A percentile compares a stretch with the other conserved stretches of the same genome.
phyloP scores from a whole-genome alignment of 805 yeast species.

The Cyberlindnera samutprakarnensis region DNA sequence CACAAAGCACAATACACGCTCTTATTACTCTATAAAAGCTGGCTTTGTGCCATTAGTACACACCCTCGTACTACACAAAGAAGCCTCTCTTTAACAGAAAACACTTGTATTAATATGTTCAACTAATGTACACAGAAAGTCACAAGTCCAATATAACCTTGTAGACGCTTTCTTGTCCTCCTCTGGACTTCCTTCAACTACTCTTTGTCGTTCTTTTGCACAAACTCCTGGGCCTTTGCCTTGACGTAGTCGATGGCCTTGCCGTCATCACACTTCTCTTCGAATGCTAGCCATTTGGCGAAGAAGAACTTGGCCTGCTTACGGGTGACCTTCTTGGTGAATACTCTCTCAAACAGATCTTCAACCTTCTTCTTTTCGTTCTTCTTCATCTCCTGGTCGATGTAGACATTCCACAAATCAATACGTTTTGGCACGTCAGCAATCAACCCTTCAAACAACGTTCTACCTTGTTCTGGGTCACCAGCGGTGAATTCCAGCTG shows the following conservation, averaged over 20 bases:
- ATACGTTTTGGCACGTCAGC: conserved; percentile 87
- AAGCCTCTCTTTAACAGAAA: too few species aligned
- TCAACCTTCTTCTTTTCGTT: conserved; percentile 63
- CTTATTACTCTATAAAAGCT: too few species aligned
- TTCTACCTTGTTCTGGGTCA: conserved; percentile 90
- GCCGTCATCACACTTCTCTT: conserved; percentile 59
- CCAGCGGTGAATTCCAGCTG: conserved; percentile 83
- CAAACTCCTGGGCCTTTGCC: conserved; percentile 83
- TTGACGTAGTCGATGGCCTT: conserved; percentile 77
- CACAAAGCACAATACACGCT: too few species aligned
- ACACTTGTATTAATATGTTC: background rate
- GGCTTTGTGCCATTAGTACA: too few species aligned
- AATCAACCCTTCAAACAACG: conserved; percentile 85
- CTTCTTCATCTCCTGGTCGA: conserved; percentile 83
- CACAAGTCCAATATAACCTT: background rate
- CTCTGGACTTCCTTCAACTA: background rate
- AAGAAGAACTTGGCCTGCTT: conserved; percentile 95
- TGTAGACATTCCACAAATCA: conserved; percentile 91
- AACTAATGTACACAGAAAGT: background rate
- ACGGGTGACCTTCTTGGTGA: conserved; percentile 55
- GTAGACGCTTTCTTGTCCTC: background rate
- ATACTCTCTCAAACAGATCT: conserved; percentile 75
- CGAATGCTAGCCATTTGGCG: conserved; percentile 83
- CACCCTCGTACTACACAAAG: too few species aligned
- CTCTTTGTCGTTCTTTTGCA: conserved; percentile 22